A percentile compares a stretch with the other conserved stretches of the same genome.
Conservation (phyloP, 495 filamentous ascomycete genomes). For the Penicillium cinerascens region DNA sequence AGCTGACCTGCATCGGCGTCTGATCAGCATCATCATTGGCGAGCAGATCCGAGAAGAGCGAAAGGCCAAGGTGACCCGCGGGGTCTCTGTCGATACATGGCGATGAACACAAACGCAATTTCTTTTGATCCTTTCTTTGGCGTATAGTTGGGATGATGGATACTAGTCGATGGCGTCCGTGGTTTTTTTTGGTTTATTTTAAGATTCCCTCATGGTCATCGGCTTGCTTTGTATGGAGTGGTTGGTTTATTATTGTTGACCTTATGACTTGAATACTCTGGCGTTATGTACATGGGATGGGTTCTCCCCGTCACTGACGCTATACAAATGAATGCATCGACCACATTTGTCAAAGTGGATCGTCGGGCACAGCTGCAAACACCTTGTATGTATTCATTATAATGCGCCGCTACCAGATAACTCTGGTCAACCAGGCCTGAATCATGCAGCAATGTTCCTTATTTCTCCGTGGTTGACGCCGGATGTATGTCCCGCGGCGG, state of each 20-base stretch:
- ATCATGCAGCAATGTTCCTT: constrained; percentile 13
- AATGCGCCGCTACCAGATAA: constrained; percentile 12
- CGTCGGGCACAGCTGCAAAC: constrained; percentile 11
- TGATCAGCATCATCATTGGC: constrained; percentile 49
- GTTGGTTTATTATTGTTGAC: constrained; percentile 6
- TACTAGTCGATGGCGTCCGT: constrained; percentile 9
- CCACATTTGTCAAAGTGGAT: constrained; percentile 2
- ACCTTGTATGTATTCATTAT: constrained; percentile 9
- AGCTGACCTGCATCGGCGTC: constrained; percentile 42
- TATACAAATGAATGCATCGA: constrained; percentile 6
- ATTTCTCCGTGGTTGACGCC: constrained; percentile 13
- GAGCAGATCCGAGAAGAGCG: constrained; percentile 42
- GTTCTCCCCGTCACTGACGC: neutral
- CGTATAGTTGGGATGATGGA: constrained; percentile 7
- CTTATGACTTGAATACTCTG: constrained; percentile 1
- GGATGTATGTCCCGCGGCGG: neutral
- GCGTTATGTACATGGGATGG: constrained; percentile 3
- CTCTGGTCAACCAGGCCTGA: constrained; percentile 8
- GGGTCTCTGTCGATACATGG: constrained; percentile 31
- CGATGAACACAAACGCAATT: constrained; percentile 14
- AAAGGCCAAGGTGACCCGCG: constrained; percentile 26
- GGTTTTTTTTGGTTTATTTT: constrained; percentile 13
- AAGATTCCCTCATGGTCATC: constrained; percentile 24
- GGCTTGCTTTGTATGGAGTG: constrained; percentile 12
- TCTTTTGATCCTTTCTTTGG: constrained; percentile 10